phyloP scores from a whole-genome alignment of 176 grass and related monocot species.

The Hyparrhenia diplandra region DNA sequence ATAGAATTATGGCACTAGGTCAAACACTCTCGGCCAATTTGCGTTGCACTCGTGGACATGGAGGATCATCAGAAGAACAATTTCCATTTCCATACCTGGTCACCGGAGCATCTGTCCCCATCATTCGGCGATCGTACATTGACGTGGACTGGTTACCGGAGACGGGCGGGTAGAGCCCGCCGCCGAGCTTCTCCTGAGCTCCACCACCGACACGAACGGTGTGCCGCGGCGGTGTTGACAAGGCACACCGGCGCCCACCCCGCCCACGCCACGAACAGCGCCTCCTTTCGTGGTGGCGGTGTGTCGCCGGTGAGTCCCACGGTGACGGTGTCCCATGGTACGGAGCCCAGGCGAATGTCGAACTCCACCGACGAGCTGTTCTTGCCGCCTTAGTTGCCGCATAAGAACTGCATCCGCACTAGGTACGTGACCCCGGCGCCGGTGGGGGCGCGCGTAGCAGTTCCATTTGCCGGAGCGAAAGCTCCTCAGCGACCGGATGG shows the following conservation, averaged over 20 bases:
- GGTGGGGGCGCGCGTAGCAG: neutral
- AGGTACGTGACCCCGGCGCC: neutral
- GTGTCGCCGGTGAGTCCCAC: neutral
- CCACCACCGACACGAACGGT: neutral
- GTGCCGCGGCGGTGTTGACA: neutral
- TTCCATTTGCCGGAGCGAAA: neutral
- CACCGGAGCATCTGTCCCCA: neutral
- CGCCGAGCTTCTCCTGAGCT: neutral
- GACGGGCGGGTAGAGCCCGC: neutral
- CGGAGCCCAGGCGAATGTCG: neutral
- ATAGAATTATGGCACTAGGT: no score
- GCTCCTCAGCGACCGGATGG: neutral
- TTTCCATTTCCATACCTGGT: neutral
- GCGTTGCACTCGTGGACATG: no score
- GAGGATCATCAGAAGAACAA: no score
- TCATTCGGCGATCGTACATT: neutral
- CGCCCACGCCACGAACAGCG: neutral
- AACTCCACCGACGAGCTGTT: neutral
- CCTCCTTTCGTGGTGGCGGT: neutral
- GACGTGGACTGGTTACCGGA: neutral
- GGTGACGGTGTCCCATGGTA: neutral
- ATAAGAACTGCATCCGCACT: neutral
- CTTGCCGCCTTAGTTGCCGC: neutral
- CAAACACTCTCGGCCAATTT: no score
- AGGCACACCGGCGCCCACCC: neutral